Evolutionary conservation across 2,329 filamentous ascomycete species (phyloP).

Genomic region (Claviceps arundinis): DNA sequence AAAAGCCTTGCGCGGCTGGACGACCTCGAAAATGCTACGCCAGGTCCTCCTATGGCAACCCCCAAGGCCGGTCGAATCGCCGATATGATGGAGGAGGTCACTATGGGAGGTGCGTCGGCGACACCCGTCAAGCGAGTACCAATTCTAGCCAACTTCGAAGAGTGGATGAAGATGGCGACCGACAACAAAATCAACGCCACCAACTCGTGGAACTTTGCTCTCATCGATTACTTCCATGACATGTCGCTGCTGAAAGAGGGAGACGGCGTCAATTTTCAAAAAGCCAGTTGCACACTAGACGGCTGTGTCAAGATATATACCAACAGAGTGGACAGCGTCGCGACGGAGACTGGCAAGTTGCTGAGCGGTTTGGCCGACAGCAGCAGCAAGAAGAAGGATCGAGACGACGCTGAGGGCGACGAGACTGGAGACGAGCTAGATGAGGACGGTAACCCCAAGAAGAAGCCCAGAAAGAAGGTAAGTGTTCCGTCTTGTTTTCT

Average conservation of each 20-base stretch:
- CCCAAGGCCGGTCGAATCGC: slow-evolving; percentile 27
- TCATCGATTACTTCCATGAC: slow-evolving; percentile 99
- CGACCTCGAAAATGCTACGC: slow-evolving; percentile 43
- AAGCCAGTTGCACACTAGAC: slow-evolving; percentile 92
- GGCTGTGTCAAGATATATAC: slow-evolving; percentile 99
- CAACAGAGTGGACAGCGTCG: slow-evolving; percentile 93
- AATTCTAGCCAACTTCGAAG: slow-evolving; percentile 93
- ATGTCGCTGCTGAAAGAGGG: slow-evolving; percentile 96
- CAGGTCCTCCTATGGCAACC: slow-evolving; percentile 41
- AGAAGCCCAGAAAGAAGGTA: slow-evolving; percentile 66
- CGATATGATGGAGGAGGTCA: slow-evolving; percentile 43
- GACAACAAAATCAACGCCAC: slow-evolving; percentile 98
- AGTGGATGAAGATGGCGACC: slow-evolving; percentile 99
- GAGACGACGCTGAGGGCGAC: slow-evolving; percentile 54
- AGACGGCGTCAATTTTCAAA: slow-evolving; percentile 95
- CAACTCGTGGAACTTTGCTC: slow-evolving; percentile 99
- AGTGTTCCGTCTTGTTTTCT: too few species aligned
- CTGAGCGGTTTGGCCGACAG: slow-evolving; percentile 87
- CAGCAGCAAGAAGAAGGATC: slow-evolving; percentile 56
- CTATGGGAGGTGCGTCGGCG: slow-evolving; percentile 61
- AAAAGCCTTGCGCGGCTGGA: slow-evolving; percentile 48
- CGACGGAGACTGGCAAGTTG: slow-evolving; percentile 90
- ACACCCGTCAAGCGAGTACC: slow-evolving; percentile 95
- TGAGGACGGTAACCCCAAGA: slow-evolving; percentile 45
- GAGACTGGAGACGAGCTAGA: slow-evolving; percentile 50